These are phyloP conservation scores for Plasmodium relictum DNA, from an alignment of 169 alveolate genomes.

Conservation along the genomic window DNA sequence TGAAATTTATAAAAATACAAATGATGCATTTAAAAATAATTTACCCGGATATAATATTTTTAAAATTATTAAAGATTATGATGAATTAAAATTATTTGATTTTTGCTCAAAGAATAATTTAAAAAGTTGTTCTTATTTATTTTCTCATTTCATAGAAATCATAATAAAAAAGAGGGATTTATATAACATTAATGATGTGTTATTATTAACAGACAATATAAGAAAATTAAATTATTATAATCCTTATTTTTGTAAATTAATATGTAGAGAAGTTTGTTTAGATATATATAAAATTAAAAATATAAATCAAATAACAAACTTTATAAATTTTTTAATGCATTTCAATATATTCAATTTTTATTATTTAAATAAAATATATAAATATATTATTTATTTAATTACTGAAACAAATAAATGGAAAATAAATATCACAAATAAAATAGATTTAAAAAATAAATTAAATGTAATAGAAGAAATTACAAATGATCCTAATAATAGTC, in stretches of 20 bases:
- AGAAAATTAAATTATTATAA: constrained; percentile 42
- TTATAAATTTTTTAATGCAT: constrained; percentile 37
- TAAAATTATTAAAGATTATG: constrained; percentile 19
- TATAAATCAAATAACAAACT: constrained; percentile 13
- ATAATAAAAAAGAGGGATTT: constrained; percentile 43
- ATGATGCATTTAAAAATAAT: constrained; percentile 60
- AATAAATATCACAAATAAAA: no score
- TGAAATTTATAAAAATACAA: constrained; percentile 55
- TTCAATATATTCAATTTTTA: constrained; percentile 55
- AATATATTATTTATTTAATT: constrained; percentile 26
- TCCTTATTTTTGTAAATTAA: constrained; percentile 52
- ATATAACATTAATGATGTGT: constrained; percentile 19
- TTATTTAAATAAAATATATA: constrained; percentile 36
- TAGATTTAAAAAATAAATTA: no score
- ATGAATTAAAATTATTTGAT: constrained; percentile 38
- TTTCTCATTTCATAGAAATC: constrained; percentile 38
- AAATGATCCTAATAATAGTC: background rate
- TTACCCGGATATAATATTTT: constrained; percentile 27
- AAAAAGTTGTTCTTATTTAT: constrained; percentile 1
- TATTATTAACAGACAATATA: constrained; percentile 25
- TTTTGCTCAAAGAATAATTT: constrained; percentile 9
- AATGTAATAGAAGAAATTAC: no score
- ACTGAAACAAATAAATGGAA: constrained; percentile 13
- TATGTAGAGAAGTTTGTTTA: constrained; percentile 49
- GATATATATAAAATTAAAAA: constrained; percentile 36